phyloP scores from a whole-genome alignment of 352 stramenopile genomes.

The Globisporangium recalcitrans region DNA sequence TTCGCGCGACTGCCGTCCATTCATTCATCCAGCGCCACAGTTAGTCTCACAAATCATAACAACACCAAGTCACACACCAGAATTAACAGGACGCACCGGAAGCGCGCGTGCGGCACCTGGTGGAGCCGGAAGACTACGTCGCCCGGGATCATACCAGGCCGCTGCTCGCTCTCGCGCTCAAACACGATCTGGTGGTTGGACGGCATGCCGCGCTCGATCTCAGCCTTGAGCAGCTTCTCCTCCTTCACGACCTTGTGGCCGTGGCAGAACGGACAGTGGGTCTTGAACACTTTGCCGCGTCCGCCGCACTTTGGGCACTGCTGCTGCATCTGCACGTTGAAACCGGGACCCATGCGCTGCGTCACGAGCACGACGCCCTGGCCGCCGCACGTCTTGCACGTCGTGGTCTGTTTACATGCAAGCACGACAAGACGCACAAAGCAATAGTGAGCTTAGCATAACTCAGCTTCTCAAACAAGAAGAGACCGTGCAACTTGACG shows the following conservation, averaged over 20 bases:
- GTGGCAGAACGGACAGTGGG: slow-evolving; percentile 89
- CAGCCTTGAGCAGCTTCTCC: slow-evolving; percentile 71
- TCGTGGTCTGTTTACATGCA: no score
- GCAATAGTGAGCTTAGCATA: slow-evolving; percentile 5
- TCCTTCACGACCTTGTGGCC: slow-evolving; percentile 80
- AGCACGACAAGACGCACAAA: no score
- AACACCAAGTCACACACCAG: not conserved
- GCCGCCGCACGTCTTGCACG: slow-evolving; percentile 69
- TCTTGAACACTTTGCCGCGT: slow-evolving; percentile 93
- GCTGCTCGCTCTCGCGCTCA: slow-evolving; percentile 80
- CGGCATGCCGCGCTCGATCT: slow-evolving; percentile 80
- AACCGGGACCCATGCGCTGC: slow-evolving; percentile 77
- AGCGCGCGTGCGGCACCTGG: slow-evolving; percentile 85
- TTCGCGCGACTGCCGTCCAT: slow-evolving; percentile 71
- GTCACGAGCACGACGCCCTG: slow-evolving; percentile 72
- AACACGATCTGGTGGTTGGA: slow-evolving; percentile 84
- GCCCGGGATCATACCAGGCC: slow-evolving; percentile 83
- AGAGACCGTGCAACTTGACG: no score
- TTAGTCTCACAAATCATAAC: no score
- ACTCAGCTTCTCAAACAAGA: no score
- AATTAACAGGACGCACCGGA: slow-evolving; percentile 45
- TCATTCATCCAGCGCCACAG: no score
- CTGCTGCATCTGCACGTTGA: slow-evolving; percentile 90
- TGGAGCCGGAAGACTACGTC: slow-evolving; percentile 95
- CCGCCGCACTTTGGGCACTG: slow-evolving; percentile 75